Evolutionary conservation across 2,329 filamentous ascomycete genomes (phyloP), one percentile per base, ranked within the genome.

Genomic region (Aspergillus floridensis): DNA sequence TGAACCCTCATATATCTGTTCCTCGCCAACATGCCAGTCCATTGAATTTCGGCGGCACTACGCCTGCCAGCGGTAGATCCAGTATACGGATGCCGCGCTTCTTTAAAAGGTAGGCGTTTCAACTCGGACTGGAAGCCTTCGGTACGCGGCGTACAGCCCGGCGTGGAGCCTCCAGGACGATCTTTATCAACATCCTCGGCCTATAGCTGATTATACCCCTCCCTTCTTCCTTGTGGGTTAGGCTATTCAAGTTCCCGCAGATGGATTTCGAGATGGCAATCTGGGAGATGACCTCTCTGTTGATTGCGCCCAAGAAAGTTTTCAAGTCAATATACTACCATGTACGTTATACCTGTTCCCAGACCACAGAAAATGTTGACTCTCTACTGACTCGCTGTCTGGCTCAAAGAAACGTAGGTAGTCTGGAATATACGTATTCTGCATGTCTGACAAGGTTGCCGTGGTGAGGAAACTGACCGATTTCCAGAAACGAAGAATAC

Each of bases 211-310:
- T 14, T n/a, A 19, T 52, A 16, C 29, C 60, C 60, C 50, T 56
- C 63, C 67, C 51, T 66, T 57, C 10, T 12, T 22, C 24, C n/a
- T 41, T 21, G 26, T 29, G 26, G 26, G 7, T 29, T 53, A 82
- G 81, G 59, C 76, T 89, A 53, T 88, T 89, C 81, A 89, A 89
- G 73, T 89, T 89, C 69, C 86, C 86, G 11, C 86, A 88, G 67
- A 89, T 89, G 87, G 87, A 89, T 78, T 89, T 89, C 71, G 87
- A 89, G 71, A 88, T 88, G 81, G 87, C 87, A 21, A 84, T 88
- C 66, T 89, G 87, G 87, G 87, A 89, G 73, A 89, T 89, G 84
- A 87, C 85, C 62, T 85, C 83, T 67, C 78, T 89, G 56, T 80
- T 89, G 64, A 85, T 89, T 70, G 84, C 86, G 32, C 87, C 87